Evolutionary conservation across 1,284 basidiomycete genomes (phyloP).

Genomic region (Schizophyllum amplum): DNA sequence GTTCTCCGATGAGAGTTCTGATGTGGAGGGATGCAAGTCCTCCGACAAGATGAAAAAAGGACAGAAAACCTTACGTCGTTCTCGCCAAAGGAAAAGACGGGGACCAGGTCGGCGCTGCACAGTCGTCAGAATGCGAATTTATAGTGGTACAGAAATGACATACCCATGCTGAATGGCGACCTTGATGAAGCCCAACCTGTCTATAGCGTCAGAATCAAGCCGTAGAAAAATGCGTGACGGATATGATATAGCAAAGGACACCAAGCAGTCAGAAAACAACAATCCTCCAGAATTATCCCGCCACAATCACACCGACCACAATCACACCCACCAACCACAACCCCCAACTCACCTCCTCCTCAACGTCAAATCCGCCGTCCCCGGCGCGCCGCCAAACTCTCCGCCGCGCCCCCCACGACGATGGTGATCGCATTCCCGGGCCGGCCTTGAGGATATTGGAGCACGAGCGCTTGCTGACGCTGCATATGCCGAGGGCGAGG

Average conservation of each 20-base stretch:
- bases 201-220: slow-evolving; percentile 3
- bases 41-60: neutral
- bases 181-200: slow-evolving; percentile 89
- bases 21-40: neutral
- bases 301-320: too few relatives aligned
- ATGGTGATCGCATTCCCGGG: slow-evolving; percentile 80
- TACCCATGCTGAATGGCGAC: slow-evolving; percentile 91
- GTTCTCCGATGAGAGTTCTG: too few relatives aligned
- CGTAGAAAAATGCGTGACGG: too few relatives aligned
- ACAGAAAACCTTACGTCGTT: slow-evolving; percentile 69
- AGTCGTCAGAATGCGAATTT: too few relatives aligned
- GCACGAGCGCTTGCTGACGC: slow-evolving; percentile 87
- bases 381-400: slow-evolving; percentile 88
- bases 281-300: too few relatives aligned
- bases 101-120: slow-evolving; percentile 80
- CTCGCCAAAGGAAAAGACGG: slow-evolving; percentile 96
- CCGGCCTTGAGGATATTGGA: slow-evolving; percentile 79
- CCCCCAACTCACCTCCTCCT: slow-evolving; percentile 50
- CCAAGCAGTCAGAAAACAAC: too few relatives aligned
- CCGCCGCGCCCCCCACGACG: slow-evolving; percentile 94
- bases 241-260: too few relatives aligned
- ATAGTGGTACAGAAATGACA: neutral
- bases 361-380: slow-evolving; percentile 90
- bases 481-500: slow-evolving; percentile 81
- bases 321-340: slow-evolving; percentile 11